Evolutionary conservation across 2,329 filamentous ascomycete genomes (phyloP), one percentile per base, ranked within the genome.

Genomic region (Diaporthe capsici): DNA sequence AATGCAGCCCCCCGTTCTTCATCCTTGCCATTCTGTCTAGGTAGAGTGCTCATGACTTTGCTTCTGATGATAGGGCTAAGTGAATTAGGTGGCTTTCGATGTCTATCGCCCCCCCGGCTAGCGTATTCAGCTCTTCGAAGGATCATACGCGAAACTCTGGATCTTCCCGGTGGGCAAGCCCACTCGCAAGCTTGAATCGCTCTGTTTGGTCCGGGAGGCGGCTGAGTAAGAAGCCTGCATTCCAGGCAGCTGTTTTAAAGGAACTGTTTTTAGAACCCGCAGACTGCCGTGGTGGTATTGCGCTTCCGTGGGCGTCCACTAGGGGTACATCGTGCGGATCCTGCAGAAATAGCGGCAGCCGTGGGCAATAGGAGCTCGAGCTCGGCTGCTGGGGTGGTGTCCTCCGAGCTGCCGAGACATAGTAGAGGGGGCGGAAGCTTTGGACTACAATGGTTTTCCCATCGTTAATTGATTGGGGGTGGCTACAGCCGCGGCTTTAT

Each of bases 51-150:
- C 31, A n/a, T 17, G 61, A 42, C 47, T 55, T 55, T 55, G 34
- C 34, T 55, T 44, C 31, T n/a, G n/a, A 9, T 44, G 22, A 25
- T 22, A 44, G 51, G 49, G 34, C 34, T 15, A 6, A 61, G 25
- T 42, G 55, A 58, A 47, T 20, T 58, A 25, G 28, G 53, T 49
- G 70, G 28, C 44, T 53, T n/a, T 42, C 39, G 25, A 39, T 25
- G 34, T 72, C 44, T 22, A 17, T 25, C 13, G 34, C 44, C 71
- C 71, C 71, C 60, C 60, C 60, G 39, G 71, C 71, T 73, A 73
- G 71, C 37, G 58, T 49, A 25, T 44, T 71, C 58, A 73, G 71
- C 71, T 55, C 57, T 39, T 47, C 47, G 58, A 73, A 73, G 58
- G 71, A 73, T 73, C 51, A 31, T 3, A 65, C 37, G 47, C 58